Base-by-base conservation (phyloP, 768 basidiomycete species). In the Gymnopilus dilepis region DNA sequence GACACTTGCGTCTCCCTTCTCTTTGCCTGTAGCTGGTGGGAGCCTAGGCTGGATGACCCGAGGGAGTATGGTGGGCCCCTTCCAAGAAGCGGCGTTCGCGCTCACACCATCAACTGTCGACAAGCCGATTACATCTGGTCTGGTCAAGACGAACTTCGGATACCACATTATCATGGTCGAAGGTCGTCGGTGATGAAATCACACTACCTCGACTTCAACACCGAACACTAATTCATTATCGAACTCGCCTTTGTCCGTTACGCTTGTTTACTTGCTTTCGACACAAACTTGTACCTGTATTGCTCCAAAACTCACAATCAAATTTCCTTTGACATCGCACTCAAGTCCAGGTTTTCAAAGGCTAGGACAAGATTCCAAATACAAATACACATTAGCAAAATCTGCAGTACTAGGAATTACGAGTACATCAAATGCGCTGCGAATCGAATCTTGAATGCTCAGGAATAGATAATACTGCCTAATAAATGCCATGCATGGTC, bases 121-220 rank as follows among this genome's bases (percentile, higher is more conserved):
- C 74, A 93, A 91, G 64, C 92, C 93, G 3, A 76, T 83, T 52
- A 69, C 85, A 17, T 90, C 91, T 1, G 75, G 86, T 15, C 82
- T 94, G 51, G 88, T 94, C 33, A 95, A 94, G 76, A 95, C 93
- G 6, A 85, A 83, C 62, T 88, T 88, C 69, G 93, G 93, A 13
- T 95, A 94, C 74, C 93, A 95, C 71, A 88, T 95, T 68, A 94
- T 95, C 73, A 92, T 95, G 91, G 92, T 94, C 6, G 92, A 95
- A 76, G 92, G 91, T 17, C 84, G 92, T 37, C 85, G 90, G 53
- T 82, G 48, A 64, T 40, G 19, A 38, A 2, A 41, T 9, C 7
- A 11, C 28, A 22, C 17, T n/a, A 0, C 47, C 17, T 26, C 9
- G 22, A 13, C 6, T 12, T 24, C 22, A 13, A 3, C 43, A 12